Evolutionary conservation across 2,329 filamentous ascomycete genomes (phyloP).

Genomic region (Colletotrichum zoysiae): DNA sequence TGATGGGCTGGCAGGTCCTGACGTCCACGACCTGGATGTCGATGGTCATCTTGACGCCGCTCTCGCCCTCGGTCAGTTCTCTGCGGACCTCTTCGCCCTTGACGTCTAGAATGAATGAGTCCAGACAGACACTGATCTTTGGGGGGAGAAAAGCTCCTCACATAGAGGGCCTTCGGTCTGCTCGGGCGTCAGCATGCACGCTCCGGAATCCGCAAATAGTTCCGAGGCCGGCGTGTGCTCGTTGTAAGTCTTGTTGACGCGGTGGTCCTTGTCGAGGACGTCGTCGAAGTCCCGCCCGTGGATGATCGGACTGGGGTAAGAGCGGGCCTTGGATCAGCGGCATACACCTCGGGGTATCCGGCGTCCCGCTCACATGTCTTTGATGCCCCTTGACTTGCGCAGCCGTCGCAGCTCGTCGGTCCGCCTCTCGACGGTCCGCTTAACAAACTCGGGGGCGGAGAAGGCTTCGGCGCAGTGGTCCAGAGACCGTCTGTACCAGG

Average conservation of each 20-base stretch:
- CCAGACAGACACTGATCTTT: too few relatives aligned
- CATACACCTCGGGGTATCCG: background rate
- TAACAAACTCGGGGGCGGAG: constrained; percentile 23
- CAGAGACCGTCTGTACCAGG: constrained; percentile 31
- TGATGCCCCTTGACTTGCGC: background rate
- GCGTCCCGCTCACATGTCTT: background rate
- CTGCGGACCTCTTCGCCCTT: constrained; percentile 42
- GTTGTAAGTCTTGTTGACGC: constrained; percentile 51
- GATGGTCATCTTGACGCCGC: constrained; percentile 43
- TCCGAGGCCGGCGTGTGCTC: constrained; percentile 48
- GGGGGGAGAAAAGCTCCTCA: constrained; percentile 11
- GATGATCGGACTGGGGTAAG: background rate
- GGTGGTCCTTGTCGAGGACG: constrained; percentile 53
- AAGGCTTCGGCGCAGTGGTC: constrained; percentile 42
- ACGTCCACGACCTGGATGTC: constrained; percentile 44
- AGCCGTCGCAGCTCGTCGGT: constrained; percentile 4
- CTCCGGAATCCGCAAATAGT: constrained; percentile 55
- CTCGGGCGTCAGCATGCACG: constrained; percentile 63
- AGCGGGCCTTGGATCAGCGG: background rate
- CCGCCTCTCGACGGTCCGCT: constrained; percentile 40
- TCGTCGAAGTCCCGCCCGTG: constrained; percentile 50
- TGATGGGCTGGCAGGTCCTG: constrained; percentile 42
- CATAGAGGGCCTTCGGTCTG: constrained; percentile 64
- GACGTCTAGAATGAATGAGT: constrained; percentile 29
- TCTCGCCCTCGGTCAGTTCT: constrained; percentile 42